Conservation (phyloP, 2,329 filamentous ascomycete genomes). For the Elsinoe fawcettii region DNA sequence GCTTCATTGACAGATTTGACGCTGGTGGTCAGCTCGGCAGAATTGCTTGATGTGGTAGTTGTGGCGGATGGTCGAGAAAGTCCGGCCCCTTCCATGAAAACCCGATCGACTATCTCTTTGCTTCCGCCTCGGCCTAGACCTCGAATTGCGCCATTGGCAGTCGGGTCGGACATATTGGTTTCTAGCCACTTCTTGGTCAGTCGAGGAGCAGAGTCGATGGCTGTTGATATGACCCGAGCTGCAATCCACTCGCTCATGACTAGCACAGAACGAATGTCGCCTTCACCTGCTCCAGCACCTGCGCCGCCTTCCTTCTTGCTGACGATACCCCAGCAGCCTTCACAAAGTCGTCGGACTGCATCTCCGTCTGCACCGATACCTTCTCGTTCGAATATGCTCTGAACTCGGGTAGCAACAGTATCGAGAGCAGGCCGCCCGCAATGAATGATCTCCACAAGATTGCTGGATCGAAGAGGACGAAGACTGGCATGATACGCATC, state of each 20-base stretch:
- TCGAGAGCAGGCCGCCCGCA: conserved; percentile 83
- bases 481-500: conserved; percentile 91
- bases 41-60: conserved; percentile 20
- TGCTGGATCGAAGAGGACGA: conserved; percentile 71
- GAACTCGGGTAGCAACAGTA: conserved; percentile 73
- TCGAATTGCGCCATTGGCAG: conserved; percentile 62
- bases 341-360: conserved; percentile 75
- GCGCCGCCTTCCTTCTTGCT: conserved; percentile 55
- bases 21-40: conserved; percentile 20
- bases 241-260: conserved; percentile 84
- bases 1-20: conserved; percentile 62
- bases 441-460: conserved; percentile 84
- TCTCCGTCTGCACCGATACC: conserved; percentile 82
- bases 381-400: conserved; percentile 79
- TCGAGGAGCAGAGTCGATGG: conserved; percentile 31
- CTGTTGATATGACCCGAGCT: conserved; percentile 50
- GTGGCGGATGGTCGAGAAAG: conserved; percentile 50
- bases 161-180: conserved; percentile 57
- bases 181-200: conserved; percentile 74
- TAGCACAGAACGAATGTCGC: conserved; percentile 75
- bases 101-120: conserved; percentile 67
- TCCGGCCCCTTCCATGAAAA: conserved; percentile 71
- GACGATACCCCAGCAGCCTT: conserved; percentile 73
- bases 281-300: conserved; percentile 54
- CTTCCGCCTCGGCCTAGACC: conserved; percentile 63